Evolutionary conservation across 257 asterid species (phyloP).

Genomic region (Salvia hispanica): DNA sequence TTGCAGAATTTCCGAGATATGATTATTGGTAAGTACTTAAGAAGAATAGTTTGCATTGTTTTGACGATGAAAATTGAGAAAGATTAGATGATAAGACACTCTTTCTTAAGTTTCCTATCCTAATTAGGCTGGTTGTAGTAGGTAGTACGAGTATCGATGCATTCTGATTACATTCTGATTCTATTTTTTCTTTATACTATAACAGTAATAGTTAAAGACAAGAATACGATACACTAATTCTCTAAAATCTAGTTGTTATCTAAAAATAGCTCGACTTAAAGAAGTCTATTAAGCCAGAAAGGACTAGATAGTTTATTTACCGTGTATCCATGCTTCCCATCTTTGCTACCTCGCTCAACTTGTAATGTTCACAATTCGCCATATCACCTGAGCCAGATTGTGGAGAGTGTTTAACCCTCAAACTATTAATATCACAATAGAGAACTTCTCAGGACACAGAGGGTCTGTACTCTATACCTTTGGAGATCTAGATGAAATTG

Average conservation of each 20-base stretch:
- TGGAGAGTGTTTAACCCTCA: constrained; percentile 8
- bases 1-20: neutral
- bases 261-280: too few relatives aligned
- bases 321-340: constrained; percentile 85
- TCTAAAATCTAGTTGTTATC: too few relatives aligned
- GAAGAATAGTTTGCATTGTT: neutral
- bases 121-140: neutral
- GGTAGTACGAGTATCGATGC: neutral
- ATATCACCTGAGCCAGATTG: constrained; percentile 53
- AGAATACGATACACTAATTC: neutral
- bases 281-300: too few relatives aligned
- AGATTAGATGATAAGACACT: neutral
- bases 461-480: constrained; percentile 49
- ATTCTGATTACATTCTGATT: neutral
- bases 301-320: constrained; percentile 49
- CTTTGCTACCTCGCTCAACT: constrained; percentile 74
- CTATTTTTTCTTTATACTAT: neutral
- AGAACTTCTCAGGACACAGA: constrained; percentile 5
- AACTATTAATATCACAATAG: constrained; percentile 4
- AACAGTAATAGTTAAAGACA: constrained; percentile 2
- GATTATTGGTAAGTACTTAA: neutral
- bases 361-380: constrained; percentile 87
- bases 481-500: constrained; percentile 85
- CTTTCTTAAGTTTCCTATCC: neutral
- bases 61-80: neutral